These are phyloP conservation scores for Aphanomyces stellatus DNA, from an alignment of 352 stramenopile genomes.

Conservation along the genomic window DNA sequence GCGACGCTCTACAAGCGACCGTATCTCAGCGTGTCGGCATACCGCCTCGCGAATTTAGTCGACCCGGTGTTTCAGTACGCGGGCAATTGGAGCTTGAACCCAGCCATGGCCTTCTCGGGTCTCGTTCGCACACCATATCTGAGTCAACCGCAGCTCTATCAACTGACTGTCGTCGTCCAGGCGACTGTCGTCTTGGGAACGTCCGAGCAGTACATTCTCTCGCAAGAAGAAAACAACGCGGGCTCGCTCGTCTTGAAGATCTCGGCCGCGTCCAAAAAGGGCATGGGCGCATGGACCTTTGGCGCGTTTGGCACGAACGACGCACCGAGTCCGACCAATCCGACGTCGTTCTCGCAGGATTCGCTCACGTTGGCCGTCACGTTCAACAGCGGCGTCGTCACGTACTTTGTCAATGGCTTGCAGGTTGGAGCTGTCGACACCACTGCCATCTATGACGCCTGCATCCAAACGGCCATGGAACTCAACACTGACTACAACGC, in stretches of 20 bases:
- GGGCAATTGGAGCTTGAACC: background rate
- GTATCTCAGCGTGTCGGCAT: too few species aligned
- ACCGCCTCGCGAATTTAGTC: too few species aligned
- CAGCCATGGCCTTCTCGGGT: background rate
- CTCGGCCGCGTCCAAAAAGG: background rate
- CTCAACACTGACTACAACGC: background rate
- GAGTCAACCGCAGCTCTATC: background rate
- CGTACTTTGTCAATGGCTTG: slow-evolving; percentile 11
- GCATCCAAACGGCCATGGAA: background rate
- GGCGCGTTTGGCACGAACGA: background rate
- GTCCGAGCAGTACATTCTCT: background rate
- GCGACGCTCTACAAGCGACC: too few species aligned
- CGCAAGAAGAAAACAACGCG: background rate
- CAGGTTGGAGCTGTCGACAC: background rate
- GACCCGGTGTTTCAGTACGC: slow-evolving; percentile 1
- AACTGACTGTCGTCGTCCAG: slow-evolving; percentile 7
- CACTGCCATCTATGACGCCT: background rate
- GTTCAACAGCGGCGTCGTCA: background rate
- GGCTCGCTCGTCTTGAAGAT: slow-evolving; percentile 5
- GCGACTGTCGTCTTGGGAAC: background rate
- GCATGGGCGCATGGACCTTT: background rate
- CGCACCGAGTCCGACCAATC: background rate
- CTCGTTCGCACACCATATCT: background rate
- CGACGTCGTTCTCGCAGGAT: background rate
- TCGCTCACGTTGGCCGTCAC: background rate